phyloP scores from a whole-genome alignment of 2,329 filamentous ascomycete species.

The Xylariales sp. region DNA sequence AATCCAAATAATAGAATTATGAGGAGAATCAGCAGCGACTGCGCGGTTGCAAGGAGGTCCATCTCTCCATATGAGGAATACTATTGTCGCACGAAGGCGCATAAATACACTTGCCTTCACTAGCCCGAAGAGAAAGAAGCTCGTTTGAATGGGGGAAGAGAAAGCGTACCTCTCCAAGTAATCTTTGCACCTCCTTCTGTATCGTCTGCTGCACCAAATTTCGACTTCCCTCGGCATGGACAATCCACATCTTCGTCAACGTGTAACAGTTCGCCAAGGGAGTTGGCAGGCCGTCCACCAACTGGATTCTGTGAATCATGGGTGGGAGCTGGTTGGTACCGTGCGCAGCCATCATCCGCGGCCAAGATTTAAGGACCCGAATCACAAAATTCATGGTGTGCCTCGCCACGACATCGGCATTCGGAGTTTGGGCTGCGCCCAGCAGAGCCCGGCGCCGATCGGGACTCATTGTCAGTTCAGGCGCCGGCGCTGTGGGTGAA shows the following conservation, averaged over 20 bases:
- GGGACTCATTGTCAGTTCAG: neutral
- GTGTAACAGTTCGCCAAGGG: neutral
- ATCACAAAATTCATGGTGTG: constrained; percentile 11
- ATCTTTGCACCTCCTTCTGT: neutral
- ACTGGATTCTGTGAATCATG: constrained; percentile 11
- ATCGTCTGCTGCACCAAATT: neutral
- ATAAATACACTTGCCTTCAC: no score
- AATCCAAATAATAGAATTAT: neutral
- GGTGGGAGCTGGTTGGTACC: constrained; percentile 8
- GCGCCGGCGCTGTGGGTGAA: neutral
- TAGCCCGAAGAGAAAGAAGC: no score
- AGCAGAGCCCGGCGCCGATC: neutral
- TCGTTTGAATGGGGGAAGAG: no score
- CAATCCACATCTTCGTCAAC: neutral
- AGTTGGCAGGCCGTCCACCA: neutral
- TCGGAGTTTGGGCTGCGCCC: neutral
- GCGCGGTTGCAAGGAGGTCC: neutral
- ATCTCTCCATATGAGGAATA: no score
- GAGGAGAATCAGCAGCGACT: neutral
- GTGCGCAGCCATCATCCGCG: constrained; percentile 10
- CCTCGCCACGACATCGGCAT: neutral
- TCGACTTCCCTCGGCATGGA: neutral
- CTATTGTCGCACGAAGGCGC: no score
- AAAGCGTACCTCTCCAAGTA: neutral
- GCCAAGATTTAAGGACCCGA: constrained; percentile 11